Evolutionary conservation across 202 grass and related monocot species (phyloP), one percentile per base, ranked within the genome.

Genomic region (Digitaria exilis): DNA sequence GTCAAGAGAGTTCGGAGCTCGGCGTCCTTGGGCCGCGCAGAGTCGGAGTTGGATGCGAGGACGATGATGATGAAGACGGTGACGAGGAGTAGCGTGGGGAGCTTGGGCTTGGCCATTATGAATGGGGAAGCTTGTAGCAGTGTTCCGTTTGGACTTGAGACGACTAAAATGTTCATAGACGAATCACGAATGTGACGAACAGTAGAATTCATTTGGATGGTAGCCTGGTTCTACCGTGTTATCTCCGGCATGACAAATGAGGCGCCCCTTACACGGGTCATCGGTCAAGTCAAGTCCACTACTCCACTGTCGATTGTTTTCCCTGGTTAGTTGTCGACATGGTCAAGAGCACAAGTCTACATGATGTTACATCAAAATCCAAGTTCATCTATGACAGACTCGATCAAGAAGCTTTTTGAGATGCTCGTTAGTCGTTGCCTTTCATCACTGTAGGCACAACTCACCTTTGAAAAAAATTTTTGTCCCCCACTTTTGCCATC

Each of bases 1-100:
- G 77, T 4, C 13, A 82, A 29, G 11, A 96, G 86, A 7, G 62
- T 76, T 75, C 22, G 66, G 15, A 78, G 80, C 77, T 92, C 49
- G 3, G 21, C 88, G 4, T 74, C 31, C 6, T 45, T 14, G 1
- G 15, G 11, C 2, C 13, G 25, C 0, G 52, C 29, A 0, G 16
- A 37, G 9, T 41, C 34, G 30, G 86, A 80, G 30, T 1, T 10
- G 39, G 59, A 61, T 45, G 12, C 5, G 25, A 63, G 42, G 16
- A 75, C 28, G 39, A 80, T 12, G 10, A 15, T 0, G 29, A 37
- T 0, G 13, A 75, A 37, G 39, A 80, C 13, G 10, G 14, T 0
- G 29, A 37, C 0, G 13, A 79, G 21, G 21, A 84, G 26, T 7
- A 88, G 32, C 17, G 8, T 0, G 22, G 71, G 22, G 25, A 72